A percentile compares a stretch with the other conserved stretches of the same genome.
Conservation (phyloP, 352 stramenopile species). For the Phytopythium aichiense region DNA sequence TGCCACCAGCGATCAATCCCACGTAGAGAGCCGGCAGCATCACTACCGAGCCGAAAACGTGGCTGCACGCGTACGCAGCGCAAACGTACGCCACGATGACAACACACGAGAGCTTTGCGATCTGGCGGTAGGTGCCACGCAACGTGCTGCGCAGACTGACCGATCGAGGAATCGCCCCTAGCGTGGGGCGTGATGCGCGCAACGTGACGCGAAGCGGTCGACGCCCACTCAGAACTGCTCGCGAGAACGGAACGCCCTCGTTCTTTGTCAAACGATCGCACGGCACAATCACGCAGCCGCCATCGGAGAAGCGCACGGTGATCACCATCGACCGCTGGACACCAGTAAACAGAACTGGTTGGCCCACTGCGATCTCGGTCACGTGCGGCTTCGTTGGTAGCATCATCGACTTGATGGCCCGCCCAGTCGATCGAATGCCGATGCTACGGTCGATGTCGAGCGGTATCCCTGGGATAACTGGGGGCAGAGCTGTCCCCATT, state of each 20-base stretch:
- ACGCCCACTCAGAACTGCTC: conserved; percentile 42
- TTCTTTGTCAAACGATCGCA: conserved; percentile 43
- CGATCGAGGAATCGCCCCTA: conserved; percentile 16
- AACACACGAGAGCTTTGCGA: conserved; percentile 55
- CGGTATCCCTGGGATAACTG: background rate
- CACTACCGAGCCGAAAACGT: conserved; percentile 43
- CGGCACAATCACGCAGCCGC: conserved; percentile 38
- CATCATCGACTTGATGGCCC: conserved; percentile 8
- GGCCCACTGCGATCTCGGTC: conserved; percentile 30
- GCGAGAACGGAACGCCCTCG: conserved; percentile 43
- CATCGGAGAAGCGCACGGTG: conserved; percentile 57
- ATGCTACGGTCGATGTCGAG: background rate
- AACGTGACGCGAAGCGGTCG: conserved; percentile 57
- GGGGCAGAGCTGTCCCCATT: background rate
- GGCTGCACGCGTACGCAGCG: conserved; percentile 43
- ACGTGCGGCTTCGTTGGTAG: conserved; percentile 9
- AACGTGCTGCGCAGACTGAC: conserved; percentile 44
- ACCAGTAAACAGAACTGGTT: conserved; percentile 33
- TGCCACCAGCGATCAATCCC: conserved; percentile 28
- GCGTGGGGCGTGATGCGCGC: conserved; percentile 25
- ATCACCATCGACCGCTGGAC: conserved; percentile 44
- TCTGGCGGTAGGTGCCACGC: conserved; percentile 52
- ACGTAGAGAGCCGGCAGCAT: conserved; percentile 54
- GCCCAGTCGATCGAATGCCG: background rate
- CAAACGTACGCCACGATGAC: conserved; percentile 53